A percentile compares a stretch with the other conserved stretches of the same genome.
Conservation (phyloP, 345 rosid species). For the Citrus inodora region DNA sequence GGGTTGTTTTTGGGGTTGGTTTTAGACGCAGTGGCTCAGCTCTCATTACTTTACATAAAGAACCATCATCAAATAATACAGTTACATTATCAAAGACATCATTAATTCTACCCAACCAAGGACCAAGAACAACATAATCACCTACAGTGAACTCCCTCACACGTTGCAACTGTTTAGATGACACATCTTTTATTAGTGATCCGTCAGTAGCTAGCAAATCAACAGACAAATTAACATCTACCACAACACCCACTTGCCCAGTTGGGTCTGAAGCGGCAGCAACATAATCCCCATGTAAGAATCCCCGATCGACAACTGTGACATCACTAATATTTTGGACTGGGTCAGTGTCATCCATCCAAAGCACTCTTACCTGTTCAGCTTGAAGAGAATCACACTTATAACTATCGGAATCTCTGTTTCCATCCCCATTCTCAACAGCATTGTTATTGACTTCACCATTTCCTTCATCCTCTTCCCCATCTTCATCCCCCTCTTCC, state of each 20-base stretch:
- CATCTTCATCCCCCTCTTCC: slow-evolving; percentile 15
- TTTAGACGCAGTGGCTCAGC: slow-evolving; percentile 78
- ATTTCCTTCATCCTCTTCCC: slow-evolving; percentile 26
- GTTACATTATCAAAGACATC: slow-evolving; percentile 93
- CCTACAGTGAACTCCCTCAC: slow-evolving; percentile 85
- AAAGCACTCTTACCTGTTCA: slow-evolving; percentile 83
- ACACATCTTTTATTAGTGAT: slow-evolving; percentile 51
- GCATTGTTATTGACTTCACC: slow-evolving; percentile 30
- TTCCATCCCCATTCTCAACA: slow-evolving; percentile 27
- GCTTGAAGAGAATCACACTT: slow-evolving; percentile 61
- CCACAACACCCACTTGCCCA: slow-evolving; percentile 87
- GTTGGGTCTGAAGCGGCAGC: slow-evolving; percentile 78
- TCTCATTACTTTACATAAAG: slow-evolving; percentile 78
- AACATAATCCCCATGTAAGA: slow-evolving; percentile 88
- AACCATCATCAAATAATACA: slow-evolving; percentile 92
- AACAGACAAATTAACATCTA: slow-evolving; percentile 69
- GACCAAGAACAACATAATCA: slow-evolving; percentile 85
- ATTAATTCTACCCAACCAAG: slow-evolving; percentile 94
- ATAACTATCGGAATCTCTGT: slow-evolving; percentile 25
- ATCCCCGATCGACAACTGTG: slow-evolving; percentile 79
- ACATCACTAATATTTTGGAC: slow-evolving; percentile 59
- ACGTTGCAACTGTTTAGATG: slow-evolving; percentile 72
- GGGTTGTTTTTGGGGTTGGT: slow-evolving; percentile 65
- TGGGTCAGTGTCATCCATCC: slow-evolving; percentile 77
- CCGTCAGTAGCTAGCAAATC: slow-evolving; percentile 76